These are phyloP conservation scores for Linnemannia zychae DNA, from an alignment of 192 early-diverging fungal species.

Conservation along the genomic window DNA sequence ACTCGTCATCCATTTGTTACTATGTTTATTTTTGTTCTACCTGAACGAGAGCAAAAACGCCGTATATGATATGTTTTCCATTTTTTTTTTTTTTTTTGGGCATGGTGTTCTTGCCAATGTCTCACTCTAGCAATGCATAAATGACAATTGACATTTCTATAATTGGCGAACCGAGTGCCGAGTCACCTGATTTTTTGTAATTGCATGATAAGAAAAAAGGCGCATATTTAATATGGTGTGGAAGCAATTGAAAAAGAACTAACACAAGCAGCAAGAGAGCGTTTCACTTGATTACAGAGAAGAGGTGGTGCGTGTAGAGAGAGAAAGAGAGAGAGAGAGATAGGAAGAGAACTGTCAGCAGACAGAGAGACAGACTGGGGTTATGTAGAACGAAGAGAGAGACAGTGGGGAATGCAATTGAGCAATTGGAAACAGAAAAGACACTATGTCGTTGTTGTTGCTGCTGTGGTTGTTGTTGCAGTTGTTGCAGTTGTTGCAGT, in stretches of 20 bases:
- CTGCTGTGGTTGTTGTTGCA: no score
- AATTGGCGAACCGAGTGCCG: background rate
- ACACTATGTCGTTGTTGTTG: background rate
- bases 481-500: no score
- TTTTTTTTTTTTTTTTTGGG: background rate
- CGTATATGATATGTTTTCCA: background rate
- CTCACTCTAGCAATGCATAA: background rate
- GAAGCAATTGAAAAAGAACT: background rate
- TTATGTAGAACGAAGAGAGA: background rate
- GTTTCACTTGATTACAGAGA: background rate
- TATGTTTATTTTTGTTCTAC: background rate
- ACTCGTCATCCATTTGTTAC: background rate
- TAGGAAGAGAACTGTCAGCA: background rate
- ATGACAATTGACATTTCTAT: background rate
- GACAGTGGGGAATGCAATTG: slow-evolving; percentile 4
- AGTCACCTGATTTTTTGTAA: background rate
- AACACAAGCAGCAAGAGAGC: background rate
- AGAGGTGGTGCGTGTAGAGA: background rate
- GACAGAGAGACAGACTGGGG: background rate
- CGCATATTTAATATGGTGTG: background rate
- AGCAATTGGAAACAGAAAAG: background rate
- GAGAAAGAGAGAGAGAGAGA: background rate
- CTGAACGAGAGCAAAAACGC: background rate
- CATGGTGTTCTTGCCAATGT: background rate
- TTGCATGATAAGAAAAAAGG: slow-evolving; percentile 5